Conservation (phyloP, 2,329 filamentous ascomycete species). For the Claviceps sorghi region DNA sequence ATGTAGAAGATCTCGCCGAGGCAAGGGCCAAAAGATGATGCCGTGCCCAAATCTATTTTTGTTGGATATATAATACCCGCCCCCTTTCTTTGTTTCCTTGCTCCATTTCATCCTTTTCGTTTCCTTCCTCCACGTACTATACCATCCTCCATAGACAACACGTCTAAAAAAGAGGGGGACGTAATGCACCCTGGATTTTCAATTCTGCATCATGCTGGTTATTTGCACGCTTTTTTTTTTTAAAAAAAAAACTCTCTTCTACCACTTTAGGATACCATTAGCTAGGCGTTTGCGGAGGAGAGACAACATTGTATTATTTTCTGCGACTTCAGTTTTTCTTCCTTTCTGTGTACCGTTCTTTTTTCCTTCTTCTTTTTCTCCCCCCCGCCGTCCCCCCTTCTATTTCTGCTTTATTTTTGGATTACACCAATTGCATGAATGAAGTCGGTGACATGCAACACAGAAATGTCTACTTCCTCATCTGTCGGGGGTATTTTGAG, state of each 20-base stretch:
- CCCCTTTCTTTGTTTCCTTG: neutral
- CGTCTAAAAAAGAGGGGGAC: neutral
- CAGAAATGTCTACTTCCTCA: too few relatives aligned
- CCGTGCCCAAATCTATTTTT: neutral
- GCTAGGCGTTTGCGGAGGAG: neutral
- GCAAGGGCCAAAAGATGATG: neutral
- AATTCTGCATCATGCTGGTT: neutral
- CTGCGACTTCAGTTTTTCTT: neutral
- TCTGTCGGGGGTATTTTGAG: neutral
- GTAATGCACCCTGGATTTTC: neutral
- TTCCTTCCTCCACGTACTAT: neutral
- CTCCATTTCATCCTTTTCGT: neutral
- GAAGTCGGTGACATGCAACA: neutral
- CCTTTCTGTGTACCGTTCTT: neutral
- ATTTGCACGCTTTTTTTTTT: neutral
- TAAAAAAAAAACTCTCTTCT: neutral
- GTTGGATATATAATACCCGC: too few relatives aligned
- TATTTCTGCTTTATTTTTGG: neutral
- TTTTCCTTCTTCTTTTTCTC: neutral
- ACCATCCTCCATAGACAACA: too few relatives aligned
- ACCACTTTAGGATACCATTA: neutral
- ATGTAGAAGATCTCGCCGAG: slow-evolving; percentile 25
- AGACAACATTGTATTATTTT: neutral
- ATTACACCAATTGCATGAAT: neutral
- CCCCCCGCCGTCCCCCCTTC: too few relatives aligned